Base-by-base conservation (phyloP, 208 protist genomes). In the Leishmania major region DNA sequence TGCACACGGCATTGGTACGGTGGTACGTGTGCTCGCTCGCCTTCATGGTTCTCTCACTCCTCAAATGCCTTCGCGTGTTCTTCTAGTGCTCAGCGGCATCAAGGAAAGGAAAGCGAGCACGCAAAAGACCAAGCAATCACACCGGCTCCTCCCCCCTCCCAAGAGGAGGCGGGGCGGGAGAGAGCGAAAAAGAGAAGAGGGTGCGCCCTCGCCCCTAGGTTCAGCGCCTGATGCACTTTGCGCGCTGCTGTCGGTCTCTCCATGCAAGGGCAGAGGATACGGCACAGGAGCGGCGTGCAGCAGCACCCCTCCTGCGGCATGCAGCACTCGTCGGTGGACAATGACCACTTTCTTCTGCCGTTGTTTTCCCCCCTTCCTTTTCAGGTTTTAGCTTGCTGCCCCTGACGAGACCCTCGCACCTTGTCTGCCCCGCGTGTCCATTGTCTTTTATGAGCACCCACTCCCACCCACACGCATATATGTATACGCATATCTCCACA, bases 11-110 rank as follows among this genome's bases (percentile, higher is more conserved):
- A 19, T 80, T 90, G 49, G 90, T 90, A 85, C 91, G 84, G 11
- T 94, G 91, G 91, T 91, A 92, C 76, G 86, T 85, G 43, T 87
- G 83, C 55, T 90, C 87, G 10, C 72, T 84, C 51, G 87, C 86
- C 1, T n/a, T 85, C 51, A 74, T 81, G 75, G 60, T 31, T 81
- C n/a, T 78, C 35, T 84, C 83, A 40, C 17, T 84, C 8, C 60
- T 87, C 19, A 79, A 83, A 51, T 87, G 84, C 47, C 37, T 87
- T 25, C 73, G 81, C 1, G 71, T 60, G 13, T 55, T 77, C 0
- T 55, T 81, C 15, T 85, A 31, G 57, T 43, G 15, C 49, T 31
- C 40, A 10, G 67, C 40, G 67, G 17, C 13, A 67, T 67, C 60
- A 17, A 37, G n/a, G 13, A 67, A 6, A 25, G 57, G 25, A 62